Evolutionary conservation across 805 yeast genomes (phyloP), one percentile per base, ranked within the genome.

Genomic region (Saccharomycopsis babjevae): DNA sequence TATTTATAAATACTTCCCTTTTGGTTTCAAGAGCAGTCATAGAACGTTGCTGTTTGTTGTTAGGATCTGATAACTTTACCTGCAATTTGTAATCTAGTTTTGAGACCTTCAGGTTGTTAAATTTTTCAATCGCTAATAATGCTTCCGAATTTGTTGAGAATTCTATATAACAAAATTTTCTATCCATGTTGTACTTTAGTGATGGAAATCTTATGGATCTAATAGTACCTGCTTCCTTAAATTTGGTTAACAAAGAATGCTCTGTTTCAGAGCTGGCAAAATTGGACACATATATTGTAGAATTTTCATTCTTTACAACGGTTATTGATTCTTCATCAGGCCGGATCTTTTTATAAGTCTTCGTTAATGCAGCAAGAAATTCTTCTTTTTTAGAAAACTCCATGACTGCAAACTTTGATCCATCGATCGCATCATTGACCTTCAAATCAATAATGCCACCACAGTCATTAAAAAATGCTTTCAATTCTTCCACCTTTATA

Each of bases 151-250:
- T 59, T 5, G 74, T 68, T 0, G 71, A 59, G 65, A 73, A 84
- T 66, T 88, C 94, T 16, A 87, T 76, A 67, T 89, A 89, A 64
- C 93, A 88, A 68, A 89, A 89, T 36, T 96, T 70, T 61, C 94
- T 76, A 36, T 78, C 77, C 4, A 81, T 69, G 66, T 81, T 81
- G 56, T 72, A 77, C 54, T 76, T 77, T 61, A 84, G 77, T 0
- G 88, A 79, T 0, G 96, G 96, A 39, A 88, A 74, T 57, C 96
- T 73, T 0, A 85, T 72, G 57, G 81, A 78, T 1, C 81, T 63
- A 2, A 83, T 68, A 1, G 71, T 63, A 0, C 84, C 83, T 50
- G 67, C 68, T 1, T 70, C 54, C 0, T 68, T 60, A 67, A 88
- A 84, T 11, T 80, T 22, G 0, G 67, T 63, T 16, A 67, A 66